Evolutionary conservation across 129 eudicot species (phyloP), one percentile per base, ranked within the genome.

Genomic region (Tagetes erecta): DNA sequence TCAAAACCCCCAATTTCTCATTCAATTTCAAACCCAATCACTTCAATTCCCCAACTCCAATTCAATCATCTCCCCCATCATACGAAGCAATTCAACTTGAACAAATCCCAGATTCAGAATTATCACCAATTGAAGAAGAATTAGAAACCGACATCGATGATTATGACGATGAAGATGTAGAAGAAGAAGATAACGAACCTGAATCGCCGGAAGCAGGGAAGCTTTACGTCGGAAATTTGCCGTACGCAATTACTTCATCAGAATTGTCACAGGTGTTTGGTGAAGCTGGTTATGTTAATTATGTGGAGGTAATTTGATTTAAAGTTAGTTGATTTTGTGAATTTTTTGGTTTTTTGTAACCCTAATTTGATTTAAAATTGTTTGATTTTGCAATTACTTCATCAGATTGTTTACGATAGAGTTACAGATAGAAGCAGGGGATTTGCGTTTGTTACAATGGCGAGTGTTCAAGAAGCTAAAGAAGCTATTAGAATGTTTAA

Each of bases 351-450:
- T 34, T 69, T 9, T 60, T 33, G 52, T 51, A 40, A 64, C 65
- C 50, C 60, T 71, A 51, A 38, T 37, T 76, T 76, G 27, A 20
- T 20, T 20, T 20, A 20, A 20, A 20, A 20, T 20, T 20, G 27
- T 20, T 20, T 20, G 27, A 20, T 20, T 20, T 20, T 20, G 27
- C 27, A 20, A 20, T 20, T 20, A 20, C 27, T 20, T 20, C 27
- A 33, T 75, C 81, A 95, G 99, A 88, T 95, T 73, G 86, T 90
- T 30, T 95, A 95, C 67, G 95, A 88, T 62, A 85, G 87, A 73
- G 90, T 91, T 37, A 95, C 99, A 9, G 99, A 86, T 67, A 91
- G 97, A 79, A 95, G 99, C 56, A 82, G 99, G 11, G 99, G 99
- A 39, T 95, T 95, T 82, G 97, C 89, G 13, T 95, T 95, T 84